Evolutionary conservation across 768 basidiomycete genomes (phyloP), one percentile per base, ranked within the genome.

Genomic region (Royoungia palumana): DNA sequence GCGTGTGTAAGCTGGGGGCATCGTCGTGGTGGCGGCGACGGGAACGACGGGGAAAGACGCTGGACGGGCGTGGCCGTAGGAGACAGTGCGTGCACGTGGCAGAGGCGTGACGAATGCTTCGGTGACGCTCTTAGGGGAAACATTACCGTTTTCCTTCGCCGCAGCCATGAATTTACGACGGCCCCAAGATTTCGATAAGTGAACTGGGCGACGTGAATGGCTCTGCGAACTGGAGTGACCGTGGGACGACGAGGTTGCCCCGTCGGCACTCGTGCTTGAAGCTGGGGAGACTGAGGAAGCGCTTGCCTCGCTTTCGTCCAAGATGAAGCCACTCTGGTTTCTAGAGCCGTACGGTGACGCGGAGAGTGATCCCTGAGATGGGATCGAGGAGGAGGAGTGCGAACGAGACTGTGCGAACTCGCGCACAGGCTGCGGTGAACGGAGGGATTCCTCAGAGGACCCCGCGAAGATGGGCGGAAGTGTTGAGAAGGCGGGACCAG

Each of bases 401-500:
- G 67, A 44, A 8, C 42, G 53, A 16, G 46, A 42, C 13, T 28
- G 17, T n/a, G 36, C 41, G 27, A 35, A 38, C 9, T 8, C 21
- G 10, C 7, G 47, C 5, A 44, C 0, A 28, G 25, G 35, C 25
- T 53, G 20, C 0, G 12, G 30, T 0, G 35, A 17, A 35, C 28
- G 27, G 7, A 34, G 13, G 11, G 28, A 11, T 50, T 63, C 64
- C 25, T 67, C 53, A 21, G 60, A 53, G 2, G 47, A 49, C 48
- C 58, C 59, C 32, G 57, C 54, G 46, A 56, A 55, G 30, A 55
- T 54, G 36, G 64, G 58, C 0, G 65, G 60, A 7, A 60, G 49
- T 0, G 53, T 66, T 9, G 62, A 66, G 14, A 66, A 56, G 4
- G 21, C 64, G 27, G 55, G 57, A 1, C 64, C 43, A 0, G 66